Percentiles rank a stretch among this genome's conserved stretches.
Conservation (phyloP, 371 early-diverging fungal genomes). For the Mortierella sp. region DNA sequence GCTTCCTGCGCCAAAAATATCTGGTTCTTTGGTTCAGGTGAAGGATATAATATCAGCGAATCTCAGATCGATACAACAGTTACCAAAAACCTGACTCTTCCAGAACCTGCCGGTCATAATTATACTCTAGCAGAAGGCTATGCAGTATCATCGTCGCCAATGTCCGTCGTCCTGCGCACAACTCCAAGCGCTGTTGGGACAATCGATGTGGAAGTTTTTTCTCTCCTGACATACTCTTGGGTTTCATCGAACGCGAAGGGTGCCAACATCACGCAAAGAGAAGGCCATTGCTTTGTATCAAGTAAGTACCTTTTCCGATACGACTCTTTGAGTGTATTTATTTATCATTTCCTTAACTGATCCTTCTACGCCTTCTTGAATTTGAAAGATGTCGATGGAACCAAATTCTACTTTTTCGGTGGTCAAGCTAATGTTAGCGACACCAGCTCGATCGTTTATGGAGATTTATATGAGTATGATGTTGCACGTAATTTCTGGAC, state of each 20-base stretch:
- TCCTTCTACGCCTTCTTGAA: not conserved
- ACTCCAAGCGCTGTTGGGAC: not conserved
- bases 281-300: not conserved
- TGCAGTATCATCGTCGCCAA: not conserved
- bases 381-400: not conserved
- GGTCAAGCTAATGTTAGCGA: conserved; percentile 4
- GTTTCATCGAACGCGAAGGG: not conserved
- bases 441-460: not conserved
- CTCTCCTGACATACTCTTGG: not conserved
- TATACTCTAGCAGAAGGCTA: not conserved
- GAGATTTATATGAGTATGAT: not conserved
- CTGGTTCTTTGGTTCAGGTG: conserved; percentile 2
- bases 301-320: not conserved
- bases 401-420: not conserved
- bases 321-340: too few relatives aligned
- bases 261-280: not conserved
- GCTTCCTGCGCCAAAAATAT: not conserved
- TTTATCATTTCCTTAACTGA: too few relatives aligned
- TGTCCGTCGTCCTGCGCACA: not conserved
- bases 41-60: not conserved
- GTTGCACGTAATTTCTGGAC: not conserved
- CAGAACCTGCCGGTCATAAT: not conserved
- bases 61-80: not conserved
- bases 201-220: not conserved
- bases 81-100: not conserved